Evolutionary conservation across 441 rosid genomes (phyloP).

Genomic region (Brassica hybrid): DNA sequence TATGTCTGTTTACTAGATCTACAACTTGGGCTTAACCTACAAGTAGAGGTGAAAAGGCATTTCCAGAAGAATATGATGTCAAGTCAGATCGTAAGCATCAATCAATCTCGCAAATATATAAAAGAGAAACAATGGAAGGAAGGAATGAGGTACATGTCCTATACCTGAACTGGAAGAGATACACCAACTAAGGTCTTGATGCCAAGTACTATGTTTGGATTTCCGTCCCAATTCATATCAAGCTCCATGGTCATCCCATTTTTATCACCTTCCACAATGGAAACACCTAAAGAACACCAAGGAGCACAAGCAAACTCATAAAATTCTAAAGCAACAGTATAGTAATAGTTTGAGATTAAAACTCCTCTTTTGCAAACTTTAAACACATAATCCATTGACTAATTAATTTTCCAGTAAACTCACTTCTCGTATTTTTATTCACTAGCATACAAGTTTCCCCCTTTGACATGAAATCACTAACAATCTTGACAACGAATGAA

Average conservation of each 20-base stretch:
- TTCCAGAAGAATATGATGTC: no score
- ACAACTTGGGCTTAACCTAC: no score
- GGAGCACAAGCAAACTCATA: conserved; percentile 29
- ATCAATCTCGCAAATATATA: no score
- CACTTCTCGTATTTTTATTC: background rate
- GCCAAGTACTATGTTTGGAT: conserved; percentile 67
- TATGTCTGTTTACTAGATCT: no score
- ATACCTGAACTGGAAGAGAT: conserved; percentile 74
- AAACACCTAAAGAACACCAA: conserved; percentile 53
- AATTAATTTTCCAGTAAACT: background rate
- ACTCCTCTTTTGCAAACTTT: background rate
- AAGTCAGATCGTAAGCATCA: no score
- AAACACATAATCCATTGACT: background rate
- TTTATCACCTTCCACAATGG: conserved; percentile 56
- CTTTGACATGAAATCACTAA: background rate
- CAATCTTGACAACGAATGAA: no score
- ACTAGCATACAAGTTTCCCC: background rate
- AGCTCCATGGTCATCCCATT: conserved; percentile 68
- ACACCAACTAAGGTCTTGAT: conserved; percentile 74
- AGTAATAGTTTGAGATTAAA: background rate
- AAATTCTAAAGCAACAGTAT: conserved; percentile 12
- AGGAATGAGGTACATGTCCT: background rate
- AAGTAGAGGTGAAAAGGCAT: no score
- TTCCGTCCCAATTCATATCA: conserved; percentile 84
- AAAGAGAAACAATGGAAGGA: no score